Base-by-base conservation (phyloP, 768 basidiomycete genomes). In the Hirschioporus abietinus region DNA sequence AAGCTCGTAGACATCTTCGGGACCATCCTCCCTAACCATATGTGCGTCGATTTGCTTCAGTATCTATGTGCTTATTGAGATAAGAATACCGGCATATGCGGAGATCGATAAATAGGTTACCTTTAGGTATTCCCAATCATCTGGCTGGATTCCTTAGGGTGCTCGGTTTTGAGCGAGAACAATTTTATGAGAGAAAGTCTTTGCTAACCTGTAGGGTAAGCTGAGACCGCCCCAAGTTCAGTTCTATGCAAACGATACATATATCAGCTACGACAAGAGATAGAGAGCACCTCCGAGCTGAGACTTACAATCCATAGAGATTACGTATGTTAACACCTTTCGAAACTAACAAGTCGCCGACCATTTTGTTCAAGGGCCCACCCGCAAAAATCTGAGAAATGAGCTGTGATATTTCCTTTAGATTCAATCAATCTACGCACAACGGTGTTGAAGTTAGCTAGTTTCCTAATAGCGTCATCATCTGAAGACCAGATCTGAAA, bases 361-460 rank as follows among this genome's bases (percentile, higher is more conserved):
- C 68, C n/a, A 70, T 65, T 63, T 72, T 68, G 1, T 67, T 62
- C 30, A 75, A 62, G 0, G 73, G 75, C 0, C 74, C 75, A 15
- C 74, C 75, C 18, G 71, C 72, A 67, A 69, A 74, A 65, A 73
- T 67, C 75, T 75, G 67, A 17, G 12, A 52, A 26, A 34, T 15
- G 24, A 26, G 36, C 27, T 25, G 18, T 36, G 65, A 18, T 65
- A 61, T 23, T 17, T n/a, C 23, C 7, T 24, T 61, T 23, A 23
- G 30, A 30, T 3, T 20, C 6, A 15, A 20, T 15, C 20, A 20
- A 25, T 63, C 25, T 23, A 68, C 73, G 24, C 63, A 75, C 72
- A 36, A 75, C 62, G 7, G 70, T 72, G 18, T 71, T 68, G 58
- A 71, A 65, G 1, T 67, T 69, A 58, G 67, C 70, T 58, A 75